Evolutionary conservation across 2,329 filamentous ascomycete species (phyloP).

Genomic region (Fusarium sacchari): DNA sequence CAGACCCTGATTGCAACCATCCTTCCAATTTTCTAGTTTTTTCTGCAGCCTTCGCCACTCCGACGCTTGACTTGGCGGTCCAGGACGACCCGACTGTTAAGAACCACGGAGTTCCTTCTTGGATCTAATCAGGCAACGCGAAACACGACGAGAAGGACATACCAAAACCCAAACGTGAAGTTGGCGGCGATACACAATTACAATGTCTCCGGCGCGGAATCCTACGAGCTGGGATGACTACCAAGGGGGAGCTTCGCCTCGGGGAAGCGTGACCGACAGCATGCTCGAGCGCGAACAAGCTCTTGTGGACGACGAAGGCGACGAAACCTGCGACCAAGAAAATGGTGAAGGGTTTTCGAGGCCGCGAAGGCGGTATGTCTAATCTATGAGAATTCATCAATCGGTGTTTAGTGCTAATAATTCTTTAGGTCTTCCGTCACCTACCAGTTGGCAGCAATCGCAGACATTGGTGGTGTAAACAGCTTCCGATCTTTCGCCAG

Average conservation of each 20-base stretch:
- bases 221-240: conserved; percentile 60
- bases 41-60: conserved; percentile 30
- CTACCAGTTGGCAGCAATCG: conserved; percentile 64
- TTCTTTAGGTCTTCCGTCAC: conserved; percentile 66
- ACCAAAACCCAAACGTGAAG: conserved; percentile 1
- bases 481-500: conserved; percentile 93
- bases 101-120: background rate
- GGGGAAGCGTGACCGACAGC: conserved; percentile 55
- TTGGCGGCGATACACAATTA: conserved; percentile 15
- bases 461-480: conserved; percentile 88
- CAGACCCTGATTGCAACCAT: conserved; percentile 19
- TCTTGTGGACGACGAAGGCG: conserved; percentile 54
- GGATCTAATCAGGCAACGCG: background rate
- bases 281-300: conserved; percentile 58
- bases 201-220: conserved; percentile 49
- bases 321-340: conserved; percentile 48
- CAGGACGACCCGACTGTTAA: background rate
- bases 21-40: conserved; percentile 29
- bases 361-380: conserved; percentile 47
- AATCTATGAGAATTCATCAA: background rate
- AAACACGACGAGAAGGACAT: background rate
- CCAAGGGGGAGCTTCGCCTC: conserved; percentile 54
- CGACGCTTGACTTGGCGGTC: conserved; percentile 14
- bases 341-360: conserved; percentile 38
- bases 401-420: background rate